Base-by-base conservation (phyloP, 208 protist species). In the Crithidia thermophila region DNA sequence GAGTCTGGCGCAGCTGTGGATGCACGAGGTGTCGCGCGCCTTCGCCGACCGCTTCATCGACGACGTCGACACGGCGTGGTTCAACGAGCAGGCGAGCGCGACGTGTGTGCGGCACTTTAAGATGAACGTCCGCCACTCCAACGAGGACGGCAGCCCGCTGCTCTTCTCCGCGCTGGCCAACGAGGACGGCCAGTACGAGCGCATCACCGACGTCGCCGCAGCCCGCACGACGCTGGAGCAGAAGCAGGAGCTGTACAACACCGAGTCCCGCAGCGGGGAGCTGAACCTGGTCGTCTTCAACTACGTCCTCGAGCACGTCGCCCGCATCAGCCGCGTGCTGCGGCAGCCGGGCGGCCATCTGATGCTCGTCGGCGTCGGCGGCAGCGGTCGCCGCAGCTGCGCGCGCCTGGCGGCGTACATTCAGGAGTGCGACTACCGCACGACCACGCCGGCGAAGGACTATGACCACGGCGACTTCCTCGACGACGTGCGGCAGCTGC, bases 291-390 rank as follows among this genome's bases (percentile, higher is more conserved):
- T 99, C 39, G 80, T 99, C 39, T 99, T 99, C 75, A 93, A 93
- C 68, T 98, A 98, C 74, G 97, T 98, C 6, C 73, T 99, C n/a
- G 91, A 98, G 72, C 97, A 99, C 73, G 89, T 99, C 13, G 82
- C 90, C 18, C 82, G 98, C 31, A 98, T 99, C 52, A 90, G 84
- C 62, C 94, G 98, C 49, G 93, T 99, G 63, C 76, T 99, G 33
- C 87, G 81, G 33, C 97, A 98, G 77, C 98, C 98, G 28, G 87
- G 85, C 21, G 98, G 98, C 18, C 88, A 99, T 77, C 84, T 97
- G 50, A 80, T 99, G 40, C 86, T 99, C 13, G 77, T 99, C 50
- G 98, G 98, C 55, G 96, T 99, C 21, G 98, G 98, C 40, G 98
- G 98, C 31, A 98, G 87, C 62, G 98, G 98, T 13, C 87, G 97